phyloP scores from a whole-genome alignment of 805 yeast genomes.

The Tetrapisispora arboricola region DNA sequence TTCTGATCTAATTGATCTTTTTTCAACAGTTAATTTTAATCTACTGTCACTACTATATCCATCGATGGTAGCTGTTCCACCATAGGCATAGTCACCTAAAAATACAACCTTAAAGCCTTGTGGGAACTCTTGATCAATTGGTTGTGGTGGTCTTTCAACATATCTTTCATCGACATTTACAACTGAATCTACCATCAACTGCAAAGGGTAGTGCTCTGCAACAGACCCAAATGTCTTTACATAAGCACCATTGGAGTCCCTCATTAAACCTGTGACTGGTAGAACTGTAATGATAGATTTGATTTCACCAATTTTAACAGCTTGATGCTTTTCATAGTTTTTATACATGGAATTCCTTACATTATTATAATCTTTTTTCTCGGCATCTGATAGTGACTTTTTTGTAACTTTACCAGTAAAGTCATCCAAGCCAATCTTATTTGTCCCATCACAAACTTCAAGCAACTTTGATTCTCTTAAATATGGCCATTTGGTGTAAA shows the following conservation, averaged over 20 bases:
- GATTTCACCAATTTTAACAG: conserved; percentile 46
- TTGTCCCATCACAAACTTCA: conserved; percentile 45
- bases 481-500: conserved; percentile 86
- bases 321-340: conserved; percentile 43
- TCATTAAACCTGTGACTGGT: conserved; percentile 66
- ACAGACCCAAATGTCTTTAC: conserved; percentile 55
- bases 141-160: conserved; percentile 58
- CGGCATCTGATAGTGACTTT: conserved; percentile 38
- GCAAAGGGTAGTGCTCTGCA: conserved; percentile 59
- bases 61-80: conserved; percentile 59
- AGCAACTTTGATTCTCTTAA: conserved; percentile 68
- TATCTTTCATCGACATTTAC: conserved; percentile 63
- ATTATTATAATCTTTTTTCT: conserved; percentile 36
- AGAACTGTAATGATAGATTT: conserved; percentile 58
- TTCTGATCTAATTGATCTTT: conserved; percentile 39
- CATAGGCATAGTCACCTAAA: conserved; percentile 81
- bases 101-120: conserved; percentile 59
- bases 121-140: conserved; percentile 79
- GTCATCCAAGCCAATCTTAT: conserved; percentile 30
- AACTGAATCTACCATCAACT: conserved; percentile 67
- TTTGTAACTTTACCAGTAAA: conserved; percentile 24
- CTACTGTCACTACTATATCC: conserved; percentile 43
- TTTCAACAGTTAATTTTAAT: conserved; percentile 45
- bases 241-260: conserved; percentile 63
- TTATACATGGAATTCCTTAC: conserved; percentile 32